These are phyloP conservation scores for Candida mattraensis DNA, from an alignment of 805 yeast genomes.

Conservation along the genomic window DNA sequence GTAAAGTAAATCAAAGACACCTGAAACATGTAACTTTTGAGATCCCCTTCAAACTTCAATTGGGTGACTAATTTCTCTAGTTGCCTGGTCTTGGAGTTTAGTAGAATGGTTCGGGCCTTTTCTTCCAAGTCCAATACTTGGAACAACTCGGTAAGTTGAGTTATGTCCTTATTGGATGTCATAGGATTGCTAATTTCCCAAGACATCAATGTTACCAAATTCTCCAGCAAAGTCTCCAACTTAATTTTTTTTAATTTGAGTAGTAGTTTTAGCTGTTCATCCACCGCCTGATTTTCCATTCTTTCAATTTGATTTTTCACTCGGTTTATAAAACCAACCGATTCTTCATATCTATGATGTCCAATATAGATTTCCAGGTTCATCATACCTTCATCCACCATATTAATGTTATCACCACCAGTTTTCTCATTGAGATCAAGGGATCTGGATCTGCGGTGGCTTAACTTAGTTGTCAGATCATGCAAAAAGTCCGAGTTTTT, in stretches of 20 bases:
- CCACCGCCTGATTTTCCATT: conserved; percentile 18
- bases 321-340: conserved; percentile 36
- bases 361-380: conserved; percentile 51
- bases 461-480: conserved; percentile 56
- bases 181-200: conserved; percentile 24
- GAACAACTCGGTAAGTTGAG: conserved; percentile 31
- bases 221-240: conserved; percentile 25
- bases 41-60: conserved; percentile 56
- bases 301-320: conserved; percentile 23
- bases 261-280: conserved; percentile 17
- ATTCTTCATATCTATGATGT: conserved; percentile 44
- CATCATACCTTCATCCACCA: conserved; percentile 47
- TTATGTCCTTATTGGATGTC: conserved; percentile 19
- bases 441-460: conserved; percentile 56
- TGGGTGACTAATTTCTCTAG: conserved; percentile 48
- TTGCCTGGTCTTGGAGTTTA: conserved; percentile 46
- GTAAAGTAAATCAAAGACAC: conserved; percentile 64
- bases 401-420: conserved; percentile 24
- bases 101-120: conserved; percentile 48
- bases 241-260: conserved; percentile 22
- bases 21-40: conserved; percentile 55
- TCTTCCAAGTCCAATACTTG: conserved; percentile 42
- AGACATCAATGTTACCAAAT: conserved; percentile 18
- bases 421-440: conserved; percentile 38
- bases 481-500: conserved; percentile 46